Base-by-base conservation (phyloP, 495 filamentous ascomycete species). In the Xylaria curta region DNA sequence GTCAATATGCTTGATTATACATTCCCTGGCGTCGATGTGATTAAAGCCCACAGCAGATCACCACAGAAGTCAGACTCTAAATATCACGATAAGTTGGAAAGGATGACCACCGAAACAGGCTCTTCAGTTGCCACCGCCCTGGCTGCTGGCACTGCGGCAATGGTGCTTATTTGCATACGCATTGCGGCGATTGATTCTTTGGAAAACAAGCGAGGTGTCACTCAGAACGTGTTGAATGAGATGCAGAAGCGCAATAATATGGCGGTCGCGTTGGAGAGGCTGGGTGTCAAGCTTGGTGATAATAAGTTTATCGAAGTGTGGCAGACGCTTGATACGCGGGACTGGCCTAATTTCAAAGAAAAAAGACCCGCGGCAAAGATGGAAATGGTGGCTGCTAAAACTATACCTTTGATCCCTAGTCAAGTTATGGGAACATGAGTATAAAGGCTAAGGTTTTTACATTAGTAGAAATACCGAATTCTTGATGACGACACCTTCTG, bases 281-380 rank as follows among this genome's bases (percentile, higher is more conserved):
- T 60, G 1, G 56, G 56, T 9, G 33, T 60, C 1, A 60, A 60
- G 13, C 56, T 60, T 5, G 56, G 56, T 2, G 56, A 60, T 1
- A 60, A 60, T 38, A 60, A n/a, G 56, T 60, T 60, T 31, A 60
- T 60, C 4, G 56, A 60, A 38, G 56, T 60, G 10, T 60, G 56
- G 56, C 31, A 60, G 33, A 60, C 56, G 15, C 56, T 60, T 5
- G 56, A 60, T 38, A 60, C 56, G 19, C 24, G 56, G 5, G 31
- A 60, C 1, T 60, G 56, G 56, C 56, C 28, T 9, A 38, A 38
- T 38, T 60, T 60, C n/a, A 33, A 38, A 21, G 56, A 60, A 38
- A 60, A 38, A 19, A 60, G 56, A 38, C 56, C 54, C 0, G 56
- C 4, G 6, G 31, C 13, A 2, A 60, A 38, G 56, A 60, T 60